These are phyloP conservation scores for Amphibolis antarctica DNA, from an alignment of 106 monocot genomes.

Conservation along the genomic window DNA sequence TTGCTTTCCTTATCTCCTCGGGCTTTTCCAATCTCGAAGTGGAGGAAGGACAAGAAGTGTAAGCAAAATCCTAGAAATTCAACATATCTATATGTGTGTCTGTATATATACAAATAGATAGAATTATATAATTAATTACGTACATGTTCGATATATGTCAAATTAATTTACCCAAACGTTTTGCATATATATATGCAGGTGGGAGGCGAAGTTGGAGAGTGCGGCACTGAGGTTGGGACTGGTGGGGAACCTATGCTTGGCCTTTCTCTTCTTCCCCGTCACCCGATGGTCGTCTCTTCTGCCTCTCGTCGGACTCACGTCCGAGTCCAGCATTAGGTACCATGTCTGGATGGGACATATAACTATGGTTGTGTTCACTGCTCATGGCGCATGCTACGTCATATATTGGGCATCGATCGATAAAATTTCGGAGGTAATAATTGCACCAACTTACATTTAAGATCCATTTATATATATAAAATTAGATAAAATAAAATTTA, in stretches of 20 bases:
- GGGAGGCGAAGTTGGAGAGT: conserved; percentile 39
- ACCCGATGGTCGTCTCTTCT: conserved; percentile 48
- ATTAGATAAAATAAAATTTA: not conserved
- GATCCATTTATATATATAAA: not conserved
- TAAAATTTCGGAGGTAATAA: conserved; percentile 26
- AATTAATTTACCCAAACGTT: not conserved
- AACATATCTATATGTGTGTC: too few relatives aligned
- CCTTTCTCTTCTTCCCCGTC: conserved; percentile 84
- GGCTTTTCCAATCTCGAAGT: conserved; percentile 15
- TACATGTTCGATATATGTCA: not conserved
- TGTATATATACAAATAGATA: not conserved
- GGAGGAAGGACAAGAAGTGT: conserved; percentile 12
- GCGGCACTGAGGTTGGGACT: conserved; percentile 32
- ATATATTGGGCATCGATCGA: conserved; percentile 41
- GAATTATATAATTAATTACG: too few relatives aligned
- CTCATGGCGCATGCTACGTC: conserved; percentile 47
- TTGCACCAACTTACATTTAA: not conserved
- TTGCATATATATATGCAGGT: conserved; percentile 18
- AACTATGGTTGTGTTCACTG: conserved; percentile 42
- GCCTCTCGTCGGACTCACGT: conserved; percentile 58
- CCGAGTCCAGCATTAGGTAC: conserved; percentile 70
- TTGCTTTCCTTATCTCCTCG: conserved; percentile 6
- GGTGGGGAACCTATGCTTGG: conserved; percentile 41
- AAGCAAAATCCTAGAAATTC: conserved; percentile 5
- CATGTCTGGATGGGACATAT: conserved; percentile 83